These are phyloP conservation scores for Diaporthe ilicicola DNA, from an alignment of 2,329 filamentous ascomycete genomes.

Conservation along the genomic window DNA sequence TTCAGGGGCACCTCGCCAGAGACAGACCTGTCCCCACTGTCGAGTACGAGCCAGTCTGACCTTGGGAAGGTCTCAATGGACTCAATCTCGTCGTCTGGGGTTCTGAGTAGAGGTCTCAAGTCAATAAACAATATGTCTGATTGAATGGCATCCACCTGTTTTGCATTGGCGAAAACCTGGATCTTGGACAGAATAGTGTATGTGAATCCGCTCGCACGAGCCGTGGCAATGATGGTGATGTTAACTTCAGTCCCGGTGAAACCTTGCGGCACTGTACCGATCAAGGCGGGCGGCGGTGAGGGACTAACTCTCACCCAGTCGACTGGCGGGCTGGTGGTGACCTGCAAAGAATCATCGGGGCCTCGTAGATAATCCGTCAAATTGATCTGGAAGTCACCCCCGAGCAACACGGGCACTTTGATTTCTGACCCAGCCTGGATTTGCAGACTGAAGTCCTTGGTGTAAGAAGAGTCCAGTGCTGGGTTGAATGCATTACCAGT, in stretches of 20 bases:
- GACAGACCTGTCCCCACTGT: background rate
- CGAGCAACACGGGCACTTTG: background rate
- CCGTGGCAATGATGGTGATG: background rate
- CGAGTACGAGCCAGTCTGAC: background rate
- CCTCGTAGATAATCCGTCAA: background rate
- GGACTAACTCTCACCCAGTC: background rate
- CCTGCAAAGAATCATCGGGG: background rate
- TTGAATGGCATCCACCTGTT: background rate
- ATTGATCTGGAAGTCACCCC: slow-evolving; percentile 1
- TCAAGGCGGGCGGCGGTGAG: background rate
- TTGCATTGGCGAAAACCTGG: background rate
- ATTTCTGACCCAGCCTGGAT: background rate
- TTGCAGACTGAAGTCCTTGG: background rate
- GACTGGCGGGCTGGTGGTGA: slow-evolving; percentile 3
- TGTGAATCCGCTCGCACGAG: background rate
- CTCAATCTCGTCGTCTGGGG: background rate
- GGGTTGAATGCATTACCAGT: background rate
- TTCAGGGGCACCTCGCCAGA: background rate
- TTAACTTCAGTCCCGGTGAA: background rate
- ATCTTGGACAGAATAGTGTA: background rate
- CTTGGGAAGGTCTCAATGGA: background rate
- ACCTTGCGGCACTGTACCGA: background rate
- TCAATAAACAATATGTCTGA: background rate
- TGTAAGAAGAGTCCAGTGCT: background rate
- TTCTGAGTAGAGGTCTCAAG: background rate